Evolutionary conservation across 345 rosid species (phyloP).

Genomic region (Murraya paniculata): DNA sequence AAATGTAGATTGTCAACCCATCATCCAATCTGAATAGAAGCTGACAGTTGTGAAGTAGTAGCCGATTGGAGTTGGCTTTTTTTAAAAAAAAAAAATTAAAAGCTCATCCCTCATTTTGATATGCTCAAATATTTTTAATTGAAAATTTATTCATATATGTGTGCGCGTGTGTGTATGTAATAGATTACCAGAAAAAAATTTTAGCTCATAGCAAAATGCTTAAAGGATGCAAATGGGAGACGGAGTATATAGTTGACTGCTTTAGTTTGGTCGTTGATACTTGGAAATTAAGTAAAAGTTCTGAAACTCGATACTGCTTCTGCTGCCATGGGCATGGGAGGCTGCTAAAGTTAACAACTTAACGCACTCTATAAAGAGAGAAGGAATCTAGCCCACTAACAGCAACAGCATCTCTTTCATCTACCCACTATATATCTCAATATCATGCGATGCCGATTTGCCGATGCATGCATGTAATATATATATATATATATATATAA

Average conservation of each 20-base stretch:
- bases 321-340: slow-evolving; percentile 11
- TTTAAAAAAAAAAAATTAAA: no score
- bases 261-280: background rate
- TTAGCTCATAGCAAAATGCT: no score
- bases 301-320: background rate
- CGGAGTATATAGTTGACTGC: background rate
- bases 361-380: background rate
- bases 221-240: no score
- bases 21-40: background rate
- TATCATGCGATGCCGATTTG: no score
- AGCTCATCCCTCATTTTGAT: no score
- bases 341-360: slow-evolving; percentile 17
- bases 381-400: slow-evolving; percentile 18
- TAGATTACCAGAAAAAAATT: no score
- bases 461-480: background rate
- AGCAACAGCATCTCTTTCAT: background rate
- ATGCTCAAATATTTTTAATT: no score
- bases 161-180: no score
- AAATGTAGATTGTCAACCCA: background rate
- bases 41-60: background rate
- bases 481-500: background rate
- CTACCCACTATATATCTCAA: background rate
- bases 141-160: no score
- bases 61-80: no score
- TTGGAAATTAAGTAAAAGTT: background rate